phyloP scores from a whole-genome alignment of 352 stramenopile species.

The Hyaloperonospora arabidopsidis region DNA sequence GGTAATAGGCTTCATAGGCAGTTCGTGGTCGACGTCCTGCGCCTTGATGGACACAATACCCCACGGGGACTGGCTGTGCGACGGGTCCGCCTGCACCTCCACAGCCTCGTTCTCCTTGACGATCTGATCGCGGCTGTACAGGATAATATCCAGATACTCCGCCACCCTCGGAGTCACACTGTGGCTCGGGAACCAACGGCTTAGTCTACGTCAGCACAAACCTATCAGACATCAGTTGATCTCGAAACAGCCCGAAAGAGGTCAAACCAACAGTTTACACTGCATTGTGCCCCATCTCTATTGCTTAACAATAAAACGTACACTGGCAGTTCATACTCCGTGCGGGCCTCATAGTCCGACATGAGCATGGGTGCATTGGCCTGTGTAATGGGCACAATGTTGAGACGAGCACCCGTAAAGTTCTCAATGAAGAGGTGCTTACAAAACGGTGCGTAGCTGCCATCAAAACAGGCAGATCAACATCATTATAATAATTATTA shows the following conservation, averaged over 20 bases:
- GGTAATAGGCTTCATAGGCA: conserved; percentile 98
- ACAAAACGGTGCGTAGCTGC: conserved; percentile 96
- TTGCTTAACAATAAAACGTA: conserved; percentile 18
- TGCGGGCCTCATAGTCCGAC: conserved; percentile 91
- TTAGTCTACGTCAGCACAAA: conserved; percentile 32
- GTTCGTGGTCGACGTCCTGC: conserved; percentile 91
- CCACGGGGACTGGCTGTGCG: conserved; percentile 72
- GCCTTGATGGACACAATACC: conserved; percentile 96
- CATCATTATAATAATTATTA: too few relatives aligned
- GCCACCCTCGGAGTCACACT: conserved; percentile 80
- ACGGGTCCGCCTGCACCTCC: conserved; percentile 32
- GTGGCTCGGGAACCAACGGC: conserved; percentile 89
- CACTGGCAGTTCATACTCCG: conserved; percentile 91
- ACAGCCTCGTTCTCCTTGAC: conserved; percentile 90
- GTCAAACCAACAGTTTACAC: not conserved
- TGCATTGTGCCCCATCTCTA: too few relatives aligned
- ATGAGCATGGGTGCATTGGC: conserved; percentile 90
- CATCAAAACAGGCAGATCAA: not conserved
- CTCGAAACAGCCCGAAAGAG: not conserved
- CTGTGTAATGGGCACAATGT: conserved; percentile 88
- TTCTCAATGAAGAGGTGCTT: conserved; percentile 98
- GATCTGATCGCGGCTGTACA: conserved; percentile 98
- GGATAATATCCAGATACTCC: conserved; percentile 95
- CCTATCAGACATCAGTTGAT: not conserved
- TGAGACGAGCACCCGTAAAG: conserved; percentile 85